Base-by-base conservation (phyloP, 225 moss, liverwort and hornwort genomes). In the Polytrichum commune region DNA sequence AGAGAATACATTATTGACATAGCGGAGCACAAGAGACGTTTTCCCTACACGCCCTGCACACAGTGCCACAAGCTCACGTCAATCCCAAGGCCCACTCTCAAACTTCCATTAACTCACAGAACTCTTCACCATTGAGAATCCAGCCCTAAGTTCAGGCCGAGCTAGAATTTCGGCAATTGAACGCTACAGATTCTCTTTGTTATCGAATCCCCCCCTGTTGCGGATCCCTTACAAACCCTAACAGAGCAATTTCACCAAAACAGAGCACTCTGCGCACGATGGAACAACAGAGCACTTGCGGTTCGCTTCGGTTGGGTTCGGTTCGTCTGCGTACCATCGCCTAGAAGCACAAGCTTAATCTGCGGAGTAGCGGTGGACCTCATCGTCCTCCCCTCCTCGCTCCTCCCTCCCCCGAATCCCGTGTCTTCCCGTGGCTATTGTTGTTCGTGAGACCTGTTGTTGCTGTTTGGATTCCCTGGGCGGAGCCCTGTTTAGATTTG, bases 31-130 rank as follows among this genome's bases (percentile, higher is more conserved):
- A 60, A 98, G 89, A 19, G 97, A 98, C 5, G 80, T 98, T 80
- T 97, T 97, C 46, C 97, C 96, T 10, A 97, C 96, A 26, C 96
- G 88, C 65, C 96, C 97, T 76, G 92, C 72, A 64, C 81, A 83
- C 58, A 83, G 75, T 6, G 69, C 29, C 9, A 32, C 64, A 69
- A 25, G 46, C 46, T 46, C 46, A 10, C 46, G 16, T 20, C 54
- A 46, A 46, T 46, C 13, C 46, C 46, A 46, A 46, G 16, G 46
- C 38, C 38, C 38, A 7, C 46, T 46, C 16, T 10, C 13, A 46
- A 46, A 46, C 46, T 46, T 46, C 4, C 19, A 38, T 38, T 60
- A 20, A 54, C 33, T 19, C 38, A 60, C 58, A 60, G 19, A 60
- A 8, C n/a, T 60, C n/a, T 60, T 22, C 6, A 9, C 22, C 24